Base-by-base conservation (phyloP, 75 land plant genomes). In the Sequoiadendron giganteum region DNA sequence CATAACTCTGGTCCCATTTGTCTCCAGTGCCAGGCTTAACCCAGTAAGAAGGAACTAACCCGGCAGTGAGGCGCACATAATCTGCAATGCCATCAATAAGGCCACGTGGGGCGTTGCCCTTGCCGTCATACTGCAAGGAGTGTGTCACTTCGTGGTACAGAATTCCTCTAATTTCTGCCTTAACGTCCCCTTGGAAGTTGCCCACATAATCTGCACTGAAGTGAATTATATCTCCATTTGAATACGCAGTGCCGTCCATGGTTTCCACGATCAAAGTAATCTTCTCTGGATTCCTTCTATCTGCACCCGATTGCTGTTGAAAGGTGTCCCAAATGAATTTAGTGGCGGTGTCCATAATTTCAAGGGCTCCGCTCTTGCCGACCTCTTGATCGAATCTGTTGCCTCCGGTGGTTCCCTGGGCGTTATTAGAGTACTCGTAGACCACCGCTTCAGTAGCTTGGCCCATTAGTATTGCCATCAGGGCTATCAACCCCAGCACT, bases 71-170 rank as follows among this genome's bases (percentile, higher is more conserved):
- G 80, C 92, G 79, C 55, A 93, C 91, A 75, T 43, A 93, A 86
- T 95, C 95, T 2, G 94, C 95, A 36, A 93, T 90, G 14, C 93
- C 93, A 55, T 94, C 93, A 34, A 94, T 90, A 65, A 94, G 58
- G 8, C 94, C 93, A 15, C 75, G 52, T 6, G 85, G 88, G 32
- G 90, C 88, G 0, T 47, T 38, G 0, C 86, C 91, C 3, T 77
- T 45, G 2, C 95, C 94, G 36, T 93, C 88, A 94, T 94, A 95
- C 90, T 95, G 95, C 95, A 91, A 94, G 2, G 91, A 87, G 89
- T 95, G 96, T 3, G 93, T 90, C 91, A 88, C 79, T 89, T 95
- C 96, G 87, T 95, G 96, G 87, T 92, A 91, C 5, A 95, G 75
- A 18, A 94, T 90, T 1, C 93, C 94, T 25, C 88, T 89, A 70